phyloP scores from a whole-genome alignment of 108 stramenopile species.

The Schizochytrium sp. region DNA sequence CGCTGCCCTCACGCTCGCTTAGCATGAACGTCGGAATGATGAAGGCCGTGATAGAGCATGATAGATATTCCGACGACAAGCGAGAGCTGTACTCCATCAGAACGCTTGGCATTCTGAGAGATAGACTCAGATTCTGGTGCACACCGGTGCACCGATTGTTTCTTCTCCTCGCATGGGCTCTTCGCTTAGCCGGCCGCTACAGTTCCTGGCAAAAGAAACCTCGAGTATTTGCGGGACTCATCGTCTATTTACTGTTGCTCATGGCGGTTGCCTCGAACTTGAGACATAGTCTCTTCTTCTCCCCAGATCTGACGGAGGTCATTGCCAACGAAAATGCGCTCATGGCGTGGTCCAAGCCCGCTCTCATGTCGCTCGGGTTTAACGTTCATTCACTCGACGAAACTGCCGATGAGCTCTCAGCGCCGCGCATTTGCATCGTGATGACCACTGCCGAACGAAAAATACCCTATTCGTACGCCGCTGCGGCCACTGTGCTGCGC shows the following conservation, averaged over 20 bases:
- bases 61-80: no score
- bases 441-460: background rate
- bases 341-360: background rate
- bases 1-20: no score
- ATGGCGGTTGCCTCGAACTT: background rate
- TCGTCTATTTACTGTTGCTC: background rate
- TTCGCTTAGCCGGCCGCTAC: no score
- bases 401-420: background rate
- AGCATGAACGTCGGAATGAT: no score
- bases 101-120: no score
- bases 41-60: no score
- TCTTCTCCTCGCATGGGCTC: no score
- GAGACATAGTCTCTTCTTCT: background rate
- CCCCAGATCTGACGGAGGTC: background rate
- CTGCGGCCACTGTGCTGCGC: background rate
- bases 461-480: background rate
- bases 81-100: no score
- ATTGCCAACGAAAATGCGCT: background rate
- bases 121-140: no score
- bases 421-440: background rate
- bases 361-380: background rate
- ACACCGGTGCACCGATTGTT: no score
- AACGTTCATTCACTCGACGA: background rate
- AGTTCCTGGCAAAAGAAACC: background rate
- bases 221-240: background rate